Evolutionary conservation across 345 rosid genomes (phyloP), one percentile per base, ranked within the genome.

Genomic region (Hypericum androsaemum): DNA sequence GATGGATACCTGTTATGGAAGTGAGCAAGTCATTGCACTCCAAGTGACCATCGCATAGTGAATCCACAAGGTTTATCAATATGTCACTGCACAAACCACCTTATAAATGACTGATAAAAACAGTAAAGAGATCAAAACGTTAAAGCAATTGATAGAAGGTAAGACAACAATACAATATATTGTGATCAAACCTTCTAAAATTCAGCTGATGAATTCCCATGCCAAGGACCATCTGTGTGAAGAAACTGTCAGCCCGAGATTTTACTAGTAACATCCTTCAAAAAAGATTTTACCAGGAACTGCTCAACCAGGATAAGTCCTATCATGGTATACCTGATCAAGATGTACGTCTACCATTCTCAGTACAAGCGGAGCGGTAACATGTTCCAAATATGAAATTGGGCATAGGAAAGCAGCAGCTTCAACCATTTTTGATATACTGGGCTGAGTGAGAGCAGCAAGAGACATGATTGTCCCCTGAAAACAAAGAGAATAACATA

Each of bases 331-430:
- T 69, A 87, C 98, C 86, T 84, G 88, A 78, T 90, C 98, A 17
- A 90, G 82, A 78, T 90, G 98, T 72, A 79, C 16, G 53, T 59
- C 62, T 56, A 84, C 98, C 95, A 90, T 87, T 77, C 86, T 74
- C 57, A 66, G 80, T 39, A 81, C 94, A 69, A 87, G 86, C 39
- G 95, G 88, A 68, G 95, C 84, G 41, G 65, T 81, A 47, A 83
- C 65, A 74, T 87, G 95, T 46, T 71, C 88, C 76, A 90, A 76
- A 74, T 81, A 87, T 39, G 98, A 74, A 68, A 90, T 90, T 52
- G 98, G 96, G 59, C 77, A 79, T 49, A 90, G 74, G 66, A 90
- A 80, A 10, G 96, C 95, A 63, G 89, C 98, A 64, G 96, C 98
- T 73, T 79, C 89, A 58, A 90, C 86, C 95, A 80, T 79, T 62